Evolutionary conservation across 1,284 basidiomycete genomes (phyloP), one percentile per base, ranked within the genome.

Genomic region (Lignosus rhinocerotis): DNA sequence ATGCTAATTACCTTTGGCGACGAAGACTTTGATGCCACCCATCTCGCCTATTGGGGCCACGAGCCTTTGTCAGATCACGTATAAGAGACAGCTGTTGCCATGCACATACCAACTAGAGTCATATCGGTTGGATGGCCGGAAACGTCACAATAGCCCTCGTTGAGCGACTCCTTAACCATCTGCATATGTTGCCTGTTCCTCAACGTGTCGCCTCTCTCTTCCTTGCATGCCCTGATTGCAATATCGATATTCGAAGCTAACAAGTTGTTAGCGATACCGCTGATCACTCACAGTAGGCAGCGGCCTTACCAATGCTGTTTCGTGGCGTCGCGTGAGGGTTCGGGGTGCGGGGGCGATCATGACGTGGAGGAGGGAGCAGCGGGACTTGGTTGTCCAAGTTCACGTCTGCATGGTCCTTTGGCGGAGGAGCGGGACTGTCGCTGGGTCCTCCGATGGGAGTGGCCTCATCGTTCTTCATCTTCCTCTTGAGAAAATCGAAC

Each of bases 61-160:
- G 36, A 14, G 11, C 12, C 11, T 39, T n/a, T 14, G 11, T 39
- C 36, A 39, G 36, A 25, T 39, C 7, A n/a, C 11, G 11, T n/a
- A 5, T n/a, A 11, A 1, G 12, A 12, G 36, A 39, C 5, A 3
- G 5, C 14, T 11, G 3, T 32, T 25, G 17, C 33, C 17, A 33
- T 52, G 30, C 25, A 52, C 60, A 42, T 65, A 86, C 91, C 89
- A 19, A 88, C 75, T 32, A 81, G 72, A 31, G 76, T 78, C 50
- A 94, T 73, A 70, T 92, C 82, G 2, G 84, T 85, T 12, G 78
- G 77, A 50, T 83, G 79, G 2, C 90, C 92, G 51, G 85, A 87
- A 8, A 87, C 75, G 72, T 95, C 93, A 64, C 93, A 95, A 69
- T 94, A 95, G 3, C 89, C 86, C 60, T 91, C 87, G 64, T 93